Base-by-base conservation (phyloP, 1,284 basidiomycete species). In the Austropuccinia psidii region DNA sequence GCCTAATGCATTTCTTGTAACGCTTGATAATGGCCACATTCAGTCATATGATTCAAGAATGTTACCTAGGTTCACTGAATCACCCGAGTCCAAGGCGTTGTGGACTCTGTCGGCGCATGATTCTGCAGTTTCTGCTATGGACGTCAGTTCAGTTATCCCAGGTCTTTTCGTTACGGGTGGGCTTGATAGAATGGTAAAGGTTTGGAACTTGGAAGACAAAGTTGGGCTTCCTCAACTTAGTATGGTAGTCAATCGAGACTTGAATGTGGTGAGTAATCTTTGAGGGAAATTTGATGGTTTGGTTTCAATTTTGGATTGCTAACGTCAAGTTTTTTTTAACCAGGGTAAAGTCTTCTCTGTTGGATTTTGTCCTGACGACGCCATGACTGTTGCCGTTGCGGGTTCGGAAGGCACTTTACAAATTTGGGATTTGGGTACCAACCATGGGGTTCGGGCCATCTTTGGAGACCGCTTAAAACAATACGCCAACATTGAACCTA, bases 51-150 rank as follows among this genome's bases (percentile, higher is more conserved):
- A 99, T 80, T 90, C 88, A 4, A 87, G 94, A 67, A 88, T 87
- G 31, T 83, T 98, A 1, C 87, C 87, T 0, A 86, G 87, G 0
- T 85, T 89, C 1, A 77, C 77, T 0, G 73, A 79, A 24, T 6
- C 50, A 7, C 33, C 37, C 37, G 13, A 35, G 29, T 77, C 80
- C n/a, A 81, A 82, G 76, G 79, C 84, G 3, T 87, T 89, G 27
- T 98, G 92, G 83, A 98, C 92, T 2, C 84, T 98, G 0, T 87
- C 91, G 17, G 96, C 96, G 0, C 96, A 99, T 82, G 91, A 97
- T 77, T 90, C 91, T n/a, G 89, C 93, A 0, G 89, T 87, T n/a
- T 93, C 92, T 0, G 87, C 90, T 0, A 83, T 98, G 60, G 95
- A 98, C 80, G 85, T 98, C 76, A 95, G 92, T 79, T 89, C 93